Evolutionary conservation across 1,139 yeast genomes (phyloP), one percentile per base, ranked within the genome.

Genomic region (Pichia sorboxylosa): DNA sequence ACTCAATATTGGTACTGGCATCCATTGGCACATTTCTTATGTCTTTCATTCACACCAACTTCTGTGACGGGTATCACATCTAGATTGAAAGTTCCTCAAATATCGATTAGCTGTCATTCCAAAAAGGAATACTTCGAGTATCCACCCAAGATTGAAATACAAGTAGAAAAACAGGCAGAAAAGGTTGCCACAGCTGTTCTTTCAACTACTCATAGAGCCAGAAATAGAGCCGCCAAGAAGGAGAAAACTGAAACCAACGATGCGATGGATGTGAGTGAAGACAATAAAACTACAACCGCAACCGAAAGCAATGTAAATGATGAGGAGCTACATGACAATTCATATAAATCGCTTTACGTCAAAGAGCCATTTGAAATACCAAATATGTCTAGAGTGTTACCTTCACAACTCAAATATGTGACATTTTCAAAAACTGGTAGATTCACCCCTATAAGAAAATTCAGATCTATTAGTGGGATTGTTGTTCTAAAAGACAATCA

Each of bases 1-100:
- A 65, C 80, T 6, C 99, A 90, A 59, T 82, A 83, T 52, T 90
- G 99, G 99, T 85, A 85, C 60, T 90, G 98, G 98, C 92, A 79
- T 73, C 98, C 99, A 42, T 67, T 87, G 40, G 76, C 96, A 2
- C 97, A 90, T 60, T 92, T 90, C 62, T 63, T 90, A 49, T 79
- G 94, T 14, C 69, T 92, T 46, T 83, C 97, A 20, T 87, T 87
- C 57, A 73, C 93, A 6, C 96, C 98, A 33, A 92, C 98, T 3
- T 74, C 93, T 6, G 69, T 90, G 19, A 76, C 84, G 48, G 96
- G 95, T 43, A 83, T 90, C 9, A 76, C 78, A 41, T 79, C 72
- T 41, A 94, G 87, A 57, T 69, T 90, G 56, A 78, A 78, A 56
- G 80, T 84, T 37, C 98, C 98, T 29, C 71, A 81, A 52, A 78